Evolutionary conservation across 768 basidiomycete species (phyloP), one percentile per base, ranked within the genome.

Genomic region (Heimioporus sp.): DNA sequence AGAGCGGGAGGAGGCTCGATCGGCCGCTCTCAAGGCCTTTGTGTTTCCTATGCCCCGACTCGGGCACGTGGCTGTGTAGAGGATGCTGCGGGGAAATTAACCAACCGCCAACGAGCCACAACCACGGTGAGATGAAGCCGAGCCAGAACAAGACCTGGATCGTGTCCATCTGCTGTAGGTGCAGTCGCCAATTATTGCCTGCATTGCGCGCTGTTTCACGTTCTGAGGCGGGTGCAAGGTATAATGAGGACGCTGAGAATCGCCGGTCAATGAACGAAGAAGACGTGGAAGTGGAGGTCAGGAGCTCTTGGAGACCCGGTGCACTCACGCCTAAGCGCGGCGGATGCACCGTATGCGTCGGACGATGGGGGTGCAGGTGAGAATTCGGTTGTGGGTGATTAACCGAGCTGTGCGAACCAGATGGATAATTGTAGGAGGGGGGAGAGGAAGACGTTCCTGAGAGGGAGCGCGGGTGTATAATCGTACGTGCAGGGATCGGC

Each of bases 41-140:
- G 64, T 53, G 52, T 52, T 61, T 48, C 59, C 62, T 46, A 1
- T 40, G 40, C 40, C 48, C 49, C 2, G 15, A 36, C 2, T 54
- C 19, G 1, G 50, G 6, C 13, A 28, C 20, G 9, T 66, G 19
- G 12, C 13, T 43, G 3, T 55, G 73, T 63, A 52, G 17, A 4
- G 43, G 38, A 5, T 54, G 28, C 15, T 54, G 52, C 43, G 54
- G 20, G 2, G 60, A 9, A 49, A 82, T 71, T 51, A 86, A 78
- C 87, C 87, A 90, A 5, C 87, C 87, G 0, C 87, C 87, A 13
- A 89, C 74, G 41, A 90, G 76, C 87, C 87, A 90, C 47, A 87
- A 77, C 67, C 85, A 80, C 0, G 87, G 87, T 42, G 78, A 83
- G 43, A 87, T 51, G 59, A 90, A 90, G 4, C 87, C 87, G 0